phyloP scores from a whole-genome alignment of 768 basidiomycete species.

The Thelephora aurantiotincta region DNA sequence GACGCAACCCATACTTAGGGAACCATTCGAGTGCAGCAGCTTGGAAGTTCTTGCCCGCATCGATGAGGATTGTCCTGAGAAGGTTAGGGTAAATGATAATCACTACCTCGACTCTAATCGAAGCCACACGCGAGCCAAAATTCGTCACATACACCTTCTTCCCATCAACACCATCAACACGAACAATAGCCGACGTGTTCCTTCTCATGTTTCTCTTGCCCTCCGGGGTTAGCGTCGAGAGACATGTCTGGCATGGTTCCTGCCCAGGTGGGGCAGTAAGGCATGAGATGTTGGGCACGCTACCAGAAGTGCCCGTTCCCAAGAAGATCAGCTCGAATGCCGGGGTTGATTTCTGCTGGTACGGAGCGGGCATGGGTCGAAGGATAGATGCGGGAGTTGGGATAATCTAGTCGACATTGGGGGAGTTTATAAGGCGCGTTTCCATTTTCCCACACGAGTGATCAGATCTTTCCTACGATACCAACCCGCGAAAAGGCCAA shows the following conservation, averaged over 20 bases:
- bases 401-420: not conserved
- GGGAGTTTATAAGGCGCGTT: not conserved
- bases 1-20: constrained; percentile 60
- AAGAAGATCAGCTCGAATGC: constrained; percentile 60
- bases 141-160: constrained; percentile 31
- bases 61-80: constrained; percentile 61
- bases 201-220: constrained; percentile 75
- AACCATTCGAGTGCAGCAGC: constrained; percentile 39
- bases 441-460: no score
- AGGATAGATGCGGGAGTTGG: not conserved
- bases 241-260: constrained; percentile 46
- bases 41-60: constrained; percentile 79
- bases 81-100: not conserved
- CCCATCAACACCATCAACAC: constrained; percentile 27
- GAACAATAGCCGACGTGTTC: constrained; percentile 65
- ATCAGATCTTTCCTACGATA: not conserved
- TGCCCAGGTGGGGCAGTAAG: constrained; percentile 50
- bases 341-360: constrained; percentile 2
- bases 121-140: constrained; percentile 6
- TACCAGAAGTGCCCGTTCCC: constrained; percentile 71
- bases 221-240: constrained; percentile 49
- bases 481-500: not conserved
- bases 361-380: not conserved
- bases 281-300: constrained; percentile 57
- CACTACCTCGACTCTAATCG: not conserved